These are phyloP conservation scores for Rhynchospora breviuscula DNA, from an alignment of 176 grass and related monocot species.

Conservation along the genomic window DNA sequence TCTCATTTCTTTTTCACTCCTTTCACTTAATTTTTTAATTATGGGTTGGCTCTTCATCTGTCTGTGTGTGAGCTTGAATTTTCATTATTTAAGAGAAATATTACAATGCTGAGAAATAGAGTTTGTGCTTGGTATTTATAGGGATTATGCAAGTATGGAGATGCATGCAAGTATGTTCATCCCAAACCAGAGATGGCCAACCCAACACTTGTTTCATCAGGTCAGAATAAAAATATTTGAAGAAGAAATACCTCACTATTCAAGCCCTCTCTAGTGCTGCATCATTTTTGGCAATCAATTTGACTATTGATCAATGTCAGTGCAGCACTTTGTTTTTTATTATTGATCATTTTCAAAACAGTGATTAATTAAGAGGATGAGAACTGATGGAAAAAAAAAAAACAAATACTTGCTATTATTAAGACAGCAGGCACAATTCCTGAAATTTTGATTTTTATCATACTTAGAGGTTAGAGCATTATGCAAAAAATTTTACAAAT, in stretches of 20 bases:
- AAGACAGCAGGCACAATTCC: background rate
- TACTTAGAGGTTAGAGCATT: background rate
- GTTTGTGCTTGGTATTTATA: constrained; percentile 9
- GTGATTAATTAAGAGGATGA: background rate
- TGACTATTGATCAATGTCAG: too few species aligned
- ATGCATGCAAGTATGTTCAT: too few species aligned
- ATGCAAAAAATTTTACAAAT: background rate
- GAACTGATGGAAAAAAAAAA: background rate
- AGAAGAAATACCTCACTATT: too few species aligned
- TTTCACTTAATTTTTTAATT: background rate
- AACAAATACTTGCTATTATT: background rate
- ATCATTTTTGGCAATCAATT: background rate
- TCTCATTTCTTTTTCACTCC: background rate
- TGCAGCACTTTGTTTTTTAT: too few species aligned
- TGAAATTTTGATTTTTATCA: background rate
- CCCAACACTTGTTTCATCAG: too few species aligned
- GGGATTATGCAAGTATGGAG: constrained; percentile 35
- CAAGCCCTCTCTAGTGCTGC: too few species aligned
- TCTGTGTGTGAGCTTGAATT: background rate
- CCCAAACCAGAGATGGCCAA: too few species aligned
- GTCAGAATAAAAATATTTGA: too few species aligned
- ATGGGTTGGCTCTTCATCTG: background rate
- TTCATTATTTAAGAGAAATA: background rate
- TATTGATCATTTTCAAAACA: background rate
- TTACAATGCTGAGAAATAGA: background rate